Evolutionary conservation across 805 yeast species (phyloP).

Genomic region (Monosporozyma siamensis): DNA sequence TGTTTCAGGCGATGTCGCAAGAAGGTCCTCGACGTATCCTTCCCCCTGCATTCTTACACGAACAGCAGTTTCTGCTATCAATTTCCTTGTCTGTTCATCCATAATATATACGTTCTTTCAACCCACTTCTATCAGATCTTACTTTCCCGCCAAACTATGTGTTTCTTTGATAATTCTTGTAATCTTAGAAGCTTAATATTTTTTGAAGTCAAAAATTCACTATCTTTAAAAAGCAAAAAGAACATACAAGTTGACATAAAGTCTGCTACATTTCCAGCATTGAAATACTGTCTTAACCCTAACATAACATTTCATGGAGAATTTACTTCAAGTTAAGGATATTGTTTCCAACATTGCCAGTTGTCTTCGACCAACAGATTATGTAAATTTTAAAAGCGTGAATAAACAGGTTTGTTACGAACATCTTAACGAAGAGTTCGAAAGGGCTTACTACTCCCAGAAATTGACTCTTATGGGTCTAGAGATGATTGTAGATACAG

Average conservation of each 20-base stretch:
- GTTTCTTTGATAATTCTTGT: too few species aligned
- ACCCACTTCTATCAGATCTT: too few species aligned
- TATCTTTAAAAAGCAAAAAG: too few species aligned
- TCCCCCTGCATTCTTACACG: conserved; percentile 34
- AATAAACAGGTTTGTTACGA: conserved; percentile 15
- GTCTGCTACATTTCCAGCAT: too few species aligned
- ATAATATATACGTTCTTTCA: background rate
- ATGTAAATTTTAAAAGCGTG: conserved; percentile 17
- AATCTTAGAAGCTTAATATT: too few species aligned
- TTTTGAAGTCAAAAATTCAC: too few species aligned
- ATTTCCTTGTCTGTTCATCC: conserved; percentile 30
- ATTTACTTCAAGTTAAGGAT: conserved; percentile 17
- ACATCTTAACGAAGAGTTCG: conserved; percentile 13
- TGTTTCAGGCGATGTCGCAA: conserved; percentile 37
- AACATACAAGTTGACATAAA: too few species aligned
- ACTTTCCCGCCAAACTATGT: too few species aligned
- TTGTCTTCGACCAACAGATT: conserved; percentile 19
- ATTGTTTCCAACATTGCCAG: conserved; percentile 20
- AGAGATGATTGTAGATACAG: conserved; percentile 1
- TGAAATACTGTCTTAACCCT: too few species aligned
- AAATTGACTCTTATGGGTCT: conserved; percentile 19
- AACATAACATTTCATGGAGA: too few species aligned
- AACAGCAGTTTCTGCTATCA: background rate
- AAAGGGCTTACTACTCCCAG: conserved; percentile 13
- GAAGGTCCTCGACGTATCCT: conserved; percentile 52